Conservation (phyloP, 352 stramenopile species). For the Globisporangium apiculatum region DNA sequence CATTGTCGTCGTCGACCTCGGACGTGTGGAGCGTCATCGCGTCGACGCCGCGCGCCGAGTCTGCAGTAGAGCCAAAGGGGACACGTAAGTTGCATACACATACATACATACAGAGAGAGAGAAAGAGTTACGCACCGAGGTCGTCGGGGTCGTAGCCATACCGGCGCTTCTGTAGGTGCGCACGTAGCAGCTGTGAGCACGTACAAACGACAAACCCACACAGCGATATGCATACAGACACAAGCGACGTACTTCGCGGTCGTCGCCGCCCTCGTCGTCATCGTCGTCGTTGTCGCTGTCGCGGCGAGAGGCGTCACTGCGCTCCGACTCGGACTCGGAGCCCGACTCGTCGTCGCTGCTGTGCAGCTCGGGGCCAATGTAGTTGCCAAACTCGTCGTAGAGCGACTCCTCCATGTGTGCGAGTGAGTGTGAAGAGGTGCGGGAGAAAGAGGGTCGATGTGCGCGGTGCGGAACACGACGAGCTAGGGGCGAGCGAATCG, state of each 20-base stretch:
- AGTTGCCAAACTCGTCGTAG: slow-evolving; percentile 99
- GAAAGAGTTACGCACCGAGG: slow-evolving; percentile 16
- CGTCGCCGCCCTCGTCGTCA: slow-evolving; percentile 16
- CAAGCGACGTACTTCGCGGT: too few relatives aligned
- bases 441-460: neutral
- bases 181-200: neutral
- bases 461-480: too few relatives aligned
- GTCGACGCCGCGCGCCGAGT: slow-evolving; percentile 28
- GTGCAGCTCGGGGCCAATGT: slow-evolving; percentile 97
- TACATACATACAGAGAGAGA: neutral
- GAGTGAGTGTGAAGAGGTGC: neutral
- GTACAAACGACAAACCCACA: neutral
- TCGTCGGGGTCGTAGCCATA: slow-evolving; percentile 15
- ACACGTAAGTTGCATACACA: too few relatives aligned
- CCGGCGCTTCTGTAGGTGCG: slow-evolving; percentile 2
- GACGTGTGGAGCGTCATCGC: slow-evolving; percentile 40
- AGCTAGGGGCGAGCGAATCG: neutral
- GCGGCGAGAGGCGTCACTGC: slow-evolving; percentile 8
- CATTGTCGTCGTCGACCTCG: slow-evolving; percentile 63
- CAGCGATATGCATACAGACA: neutral
- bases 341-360: slow-evolving; percentile 66
- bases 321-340: slow-evolving; percentile 42
- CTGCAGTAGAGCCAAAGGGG: neutral
- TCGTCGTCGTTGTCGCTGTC: slow-evolving; percentile 30
- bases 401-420: slow-evolving; percentile 91